Evolutionary conservation across 345 rosid genomes (phyloP), one percentile per base, ranked within the genome.

Genomic region (Citrus cavaleriei): DNA sequence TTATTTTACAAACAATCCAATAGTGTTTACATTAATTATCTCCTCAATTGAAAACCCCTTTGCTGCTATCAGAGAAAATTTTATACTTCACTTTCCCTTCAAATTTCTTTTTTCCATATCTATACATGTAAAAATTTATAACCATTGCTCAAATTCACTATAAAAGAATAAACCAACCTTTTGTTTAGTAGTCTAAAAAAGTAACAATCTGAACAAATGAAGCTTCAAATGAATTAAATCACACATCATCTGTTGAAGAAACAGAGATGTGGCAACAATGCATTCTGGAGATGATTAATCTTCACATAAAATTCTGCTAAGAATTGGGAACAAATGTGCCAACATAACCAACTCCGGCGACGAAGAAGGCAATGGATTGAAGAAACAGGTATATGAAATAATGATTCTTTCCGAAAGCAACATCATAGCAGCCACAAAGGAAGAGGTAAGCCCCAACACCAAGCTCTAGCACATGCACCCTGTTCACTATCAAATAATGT

Each of bases 291-390:
- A 57, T 13, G 64, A 57, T 24, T 46, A 46, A 46, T 68, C 66
- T 68, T 37, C 57, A 5, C 35, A 1, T 10, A 1, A 63, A 57
- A 42, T 30, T 72, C 51, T 2, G 34, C 77, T 83, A 87, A 51
- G 88, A 79, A 57, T 76, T 67, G 34, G 98, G 91, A 35, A 89
- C 88, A 38, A 90, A 72, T 37, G 90, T 92, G 77, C 98, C 98
- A 10, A 91, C 86, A 67, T 84, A 92, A 54, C 98, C 97, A 54
- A 90, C 74, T 24, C 98, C 98, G 16, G 91, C 90, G 3, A 95
- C 70, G 70, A 92, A 91, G 88, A 93, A 95, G 66, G 98, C 93
- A 0, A 82, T 27, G 19, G 98, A 87, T 84, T 95, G 98, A 2
- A 86, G 85, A 64, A 82, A 85, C 27, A 93, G 90, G 82, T 81